Base-by-base conservation (phyloP, 352 stramenopile species). In the Globisporangium ultimum region DNA sequence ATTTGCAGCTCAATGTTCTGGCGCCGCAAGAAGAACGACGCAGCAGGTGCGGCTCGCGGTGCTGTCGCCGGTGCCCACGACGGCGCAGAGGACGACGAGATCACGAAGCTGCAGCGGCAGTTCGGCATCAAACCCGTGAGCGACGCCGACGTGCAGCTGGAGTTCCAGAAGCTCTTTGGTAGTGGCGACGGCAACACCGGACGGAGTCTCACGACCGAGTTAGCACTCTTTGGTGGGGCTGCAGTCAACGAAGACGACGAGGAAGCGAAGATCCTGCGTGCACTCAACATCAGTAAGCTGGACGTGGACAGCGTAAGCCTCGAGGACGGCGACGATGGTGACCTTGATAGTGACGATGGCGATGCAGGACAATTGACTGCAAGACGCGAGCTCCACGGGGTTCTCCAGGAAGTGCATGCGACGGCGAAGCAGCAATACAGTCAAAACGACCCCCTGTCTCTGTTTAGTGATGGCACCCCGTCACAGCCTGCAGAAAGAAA, bases 101-200 rank as follows among this genome's bases (percentile, higher is more conserved):
- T 92, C 21, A 55, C 42, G 3, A 77, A 80, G 66, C 70, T 92
- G 41, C 82, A 92, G 70, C 72, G 77, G 15, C 76, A 91, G 70
- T 89, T 93, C 55, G 81, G 84, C 6, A 91, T 93, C 65, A 80
- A 76, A 36, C 68, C 78, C 34, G 69, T 91, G 50, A 81, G 60
- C 20, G 81, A 91, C 56, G 77, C 74, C 45, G 80, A 93, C 48
- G 78, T 93, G 18, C 67, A 91, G 61, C 68, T 59, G 41, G 84
- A 93, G 46, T 77, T 91, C 22, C 65, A 73, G 51, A 62, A 68
- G 64, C 71, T 93, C 17, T 69, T 92, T 38, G 71, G 68, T 14
- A 67, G 52, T 21, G 47, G 36, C 5, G 55, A 28, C 20, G 43
- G 13, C 14, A 50, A 43, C 52, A 55, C 49, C 14, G 51, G 58